These are phyloP conservation scores for Rhizophora apiculata DNA, from an alignment of 345 rosid genomes.

Conservation along the genomic window DNA sequence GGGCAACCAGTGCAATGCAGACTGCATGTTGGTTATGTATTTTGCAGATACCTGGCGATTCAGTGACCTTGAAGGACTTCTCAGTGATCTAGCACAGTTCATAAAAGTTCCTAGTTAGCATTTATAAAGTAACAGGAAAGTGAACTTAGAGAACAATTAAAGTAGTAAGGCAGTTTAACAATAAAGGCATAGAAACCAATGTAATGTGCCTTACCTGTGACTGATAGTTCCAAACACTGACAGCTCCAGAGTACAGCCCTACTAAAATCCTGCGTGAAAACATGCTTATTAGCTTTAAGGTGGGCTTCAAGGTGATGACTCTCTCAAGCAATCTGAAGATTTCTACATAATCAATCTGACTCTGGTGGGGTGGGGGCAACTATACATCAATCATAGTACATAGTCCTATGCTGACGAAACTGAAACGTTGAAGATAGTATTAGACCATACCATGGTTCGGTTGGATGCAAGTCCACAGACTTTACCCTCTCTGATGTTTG, in stretches of 20 bases:
- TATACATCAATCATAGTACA: not conserved
- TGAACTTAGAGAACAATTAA: no score
- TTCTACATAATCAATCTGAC: no score
- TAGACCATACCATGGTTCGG: conserved; percentile 33
- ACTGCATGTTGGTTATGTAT: not conserved
- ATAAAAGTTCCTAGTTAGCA: conserved; percentile 9
- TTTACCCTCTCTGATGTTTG: conserved; percentile 37
- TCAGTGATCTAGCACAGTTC: conserved; percentile 15
- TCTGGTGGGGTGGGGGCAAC: no score
- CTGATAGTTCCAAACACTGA: conserved; percentile 36
- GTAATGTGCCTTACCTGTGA: conserved; percentile 25
- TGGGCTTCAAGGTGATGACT: no score
- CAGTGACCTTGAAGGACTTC: conserved; percentile 25
- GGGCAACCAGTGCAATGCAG: not conserved
- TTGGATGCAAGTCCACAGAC: conserved; percentile 39
- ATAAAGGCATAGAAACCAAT: not conserved
- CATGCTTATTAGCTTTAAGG: not conserved
- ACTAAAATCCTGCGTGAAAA: conserved; percentile 25
- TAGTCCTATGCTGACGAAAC: no score
- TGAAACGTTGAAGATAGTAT: not conserved
- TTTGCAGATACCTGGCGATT: conserved; percentile 18
- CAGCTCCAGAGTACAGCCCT: conserved; percentile 35
- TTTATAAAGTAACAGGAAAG: not conserved
- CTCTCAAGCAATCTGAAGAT: no score
- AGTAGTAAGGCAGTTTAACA: not conserved